Percentiles rank a stretch among this genome's conserved stretches.
phyloP scores from a whole-genome alignment of 225 moss, liverwort and hornwort genomes.

The Asterella californica region DNA sequence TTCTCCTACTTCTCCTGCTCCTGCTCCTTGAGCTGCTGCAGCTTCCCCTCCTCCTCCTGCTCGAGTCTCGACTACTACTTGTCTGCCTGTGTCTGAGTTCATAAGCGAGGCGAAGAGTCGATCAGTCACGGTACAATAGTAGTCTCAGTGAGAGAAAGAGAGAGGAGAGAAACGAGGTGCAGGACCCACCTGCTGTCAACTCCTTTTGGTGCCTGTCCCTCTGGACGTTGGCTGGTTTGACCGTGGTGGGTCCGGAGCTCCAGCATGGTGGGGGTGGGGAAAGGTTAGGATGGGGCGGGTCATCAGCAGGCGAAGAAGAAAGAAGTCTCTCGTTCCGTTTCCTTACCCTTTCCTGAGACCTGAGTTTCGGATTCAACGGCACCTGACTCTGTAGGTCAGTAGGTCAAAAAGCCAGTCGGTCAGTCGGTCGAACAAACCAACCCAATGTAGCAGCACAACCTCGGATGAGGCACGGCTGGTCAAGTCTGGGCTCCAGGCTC shows the following conservation, averaged over 20 bases:
- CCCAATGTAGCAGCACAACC: neutral
- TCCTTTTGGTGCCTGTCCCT: neutral
- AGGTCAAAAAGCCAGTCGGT: neutral
- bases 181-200: constrained; percentile 8
- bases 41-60: neutral
- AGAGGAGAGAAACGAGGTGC: neutral
- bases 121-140: neutral
- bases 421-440: neutral
- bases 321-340: neutral
- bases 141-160: neutral
- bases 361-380: neutral
- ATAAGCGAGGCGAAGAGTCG: neutral
- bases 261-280: neutral
- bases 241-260: neutral
- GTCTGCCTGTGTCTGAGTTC: neutral
- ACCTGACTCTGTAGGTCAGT: neutral
- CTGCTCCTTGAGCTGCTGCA: neutral
- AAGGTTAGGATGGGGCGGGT: neutral
- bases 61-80: neutral
- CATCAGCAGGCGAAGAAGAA: neutral
- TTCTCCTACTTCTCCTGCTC: neutral
- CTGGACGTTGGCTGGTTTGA: neutral
- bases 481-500: too few relatives aligned
- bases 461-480: too few relatives aligned
- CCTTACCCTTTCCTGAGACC: neutral